Conservation (phyloP, 805 yeast species). For the Saitoella complicata region DNA sequence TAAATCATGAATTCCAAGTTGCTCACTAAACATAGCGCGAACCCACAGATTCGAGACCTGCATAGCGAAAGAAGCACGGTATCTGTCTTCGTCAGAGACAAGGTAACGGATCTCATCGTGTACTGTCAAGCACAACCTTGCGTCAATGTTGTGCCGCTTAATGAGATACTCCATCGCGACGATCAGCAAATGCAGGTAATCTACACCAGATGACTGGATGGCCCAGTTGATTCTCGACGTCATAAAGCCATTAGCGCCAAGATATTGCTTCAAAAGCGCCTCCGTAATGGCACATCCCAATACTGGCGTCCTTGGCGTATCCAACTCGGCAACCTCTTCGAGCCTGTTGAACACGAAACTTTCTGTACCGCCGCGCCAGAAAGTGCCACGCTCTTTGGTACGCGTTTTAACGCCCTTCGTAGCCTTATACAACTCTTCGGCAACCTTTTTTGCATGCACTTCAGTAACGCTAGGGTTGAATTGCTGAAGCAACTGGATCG, state of each 20-base stretch:
- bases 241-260: conserved; percentile 49
- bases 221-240: conserved; percentile 96
- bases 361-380: conserved; percentile 74
- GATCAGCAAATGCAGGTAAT: conserved; percentile 71
- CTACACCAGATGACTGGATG: conserved; percentile 95
- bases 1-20: conserved; percentile 69
- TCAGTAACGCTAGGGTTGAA: conserved; percentile 61
- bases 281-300: conserved; percentile 85
- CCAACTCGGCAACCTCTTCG: conserved; percentile 72
- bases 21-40: conserved; percentile 85
- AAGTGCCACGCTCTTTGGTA: conserved; percentile 19
- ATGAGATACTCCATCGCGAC: conserved; percentile 76
- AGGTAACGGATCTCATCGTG: conserved; percentile 89
- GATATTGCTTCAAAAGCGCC: conserved; percentile 52
- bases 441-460: conserved; percentile 46
- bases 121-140: conserved; percentile 70
- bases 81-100: conserved; percentile 55
- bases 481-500: conserved; percentile 65
- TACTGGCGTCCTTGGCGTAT: conserved; percentile 74
- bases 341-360: conserved; percentile 78
- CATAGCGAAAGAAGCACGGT: conserved; percentile 61
- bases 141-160: conserved; percentile 46
- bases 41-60: conserved; percentile 94
- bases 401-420: conserved; percentile 57
- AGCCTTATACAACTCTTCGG: conserved; percentile 51